These are phyloP conservation scores for Fusarium sp. DNA, from an alignment of 2,329 filamentous ascomycete species.

Conservation along the genomic window DNA sequence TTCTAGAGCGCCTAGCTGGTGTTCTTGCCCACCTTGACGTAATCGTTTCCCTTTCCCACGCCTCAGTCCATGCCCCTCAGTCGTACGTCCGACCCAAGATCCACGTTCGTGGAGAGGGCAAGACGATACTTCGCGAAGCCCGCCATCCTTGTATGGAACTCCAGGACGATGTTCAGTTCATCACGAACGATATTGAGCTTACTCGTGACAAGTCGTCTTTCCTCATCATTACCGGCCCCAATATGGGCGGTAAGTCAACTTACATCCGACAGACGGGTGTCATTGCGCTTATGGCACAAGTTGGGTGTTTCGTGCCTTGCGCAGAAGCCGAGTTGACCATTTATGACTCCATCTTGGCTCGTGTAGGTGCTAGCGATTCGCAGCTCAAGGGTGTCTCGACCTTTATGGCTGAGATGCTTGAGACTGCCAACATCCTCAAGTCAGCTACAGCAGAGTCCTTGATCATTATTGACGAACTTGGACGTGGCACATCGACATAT, in stretches of 20 bases:
- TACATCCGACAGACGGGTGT: slow-evolving; percentile 98
- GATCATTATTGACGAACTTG: slow-evolving; percentile 98
- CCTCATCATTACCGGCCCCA: slow-evolving; percentile 95
- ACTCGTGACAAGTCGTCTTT: slow-evolving; percentile 84
- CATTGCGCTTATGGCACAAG: slow-evolving; percentile 95
- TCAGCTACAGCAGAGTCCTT: slow-evolving; percentile 93
- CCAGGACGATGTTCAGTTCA: slow-evolving; percentile 98
- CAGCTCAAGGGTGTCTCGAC: slow-evolving; percentile 98
- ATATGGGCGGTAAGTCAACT: slow-evolving; percentile 99
- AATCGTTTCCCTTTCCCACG: slow-evolving; percentile 91
- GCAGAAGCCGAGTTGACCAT: slow-evolving; percentile 90
- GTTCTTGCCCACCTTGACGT: slow-evolving; percentile 95
- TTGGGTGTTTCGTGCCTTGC: slow-evolving; percentile 96
- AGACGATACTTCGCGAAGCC: slow-evolving; percentile 90
- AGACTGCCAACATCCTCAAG: slow-evolving; percentile 98
- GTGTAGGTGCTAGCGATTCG: slow-evolving; percentile 94
- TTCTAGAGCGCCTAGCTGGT: slow-evolving; percentile 87
- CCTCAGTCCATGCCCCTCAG: slow-evolving; percentile 89
- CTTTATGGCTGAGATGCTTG: slow-evolving; percentile 99
- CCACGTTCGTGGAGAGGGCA: slow-evolving; percentile 85
- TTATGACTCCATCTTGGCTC: slow-evolving; percentile 95
- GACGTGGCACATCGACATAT: slow-evolving; percentile 95
- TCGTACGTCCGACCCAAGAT: slow-evolving; percentile 92
- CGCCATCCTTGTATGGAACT: slow-evolving; percentile 98
- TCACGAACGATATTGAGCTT: slow-evolving; percentile 94